These are phyloP conservation scores for Camelina laxa DNA, from an alignment of 345 rosid genomes.

Conservation along the genomic window DNA sequence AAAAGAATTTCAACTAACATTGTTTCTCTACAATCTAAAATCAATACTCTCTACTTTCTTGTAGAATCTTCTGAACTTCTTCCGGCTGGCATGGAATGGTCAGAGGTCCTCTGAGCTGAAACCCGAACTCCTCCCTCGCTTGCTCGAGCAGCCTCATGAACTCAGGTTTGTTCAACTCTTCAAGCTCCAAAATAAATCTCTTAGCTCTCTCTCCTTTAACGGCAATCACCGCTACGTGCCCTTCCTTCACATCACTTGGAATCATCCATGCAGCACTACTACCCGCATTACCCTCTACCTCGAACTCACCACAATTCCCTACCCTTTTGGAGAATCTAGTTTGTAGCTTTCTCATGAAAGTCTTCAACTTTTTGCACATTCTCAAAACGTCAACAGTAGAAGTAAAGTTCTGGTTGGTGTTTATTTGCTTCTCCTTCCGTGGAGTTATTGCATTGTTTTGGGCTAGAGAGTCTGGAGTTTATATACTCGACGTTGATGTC, in stretches of 20 bases:
- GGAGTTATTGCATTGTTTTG: slow-evolving; percentile 10
- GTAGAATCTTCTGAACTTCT: slow-evolving; percentile 52
- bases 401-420: not conserved
- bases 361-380: slow-evolving; percentile 41
- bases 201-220: slow-evolving; percentile 50
- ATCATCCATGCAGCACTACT: slow-evolving; percentile 17
- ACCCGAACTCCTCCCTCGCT: slow-evolving; percentile 63
- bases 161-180: slow-evolving; percentile 50
- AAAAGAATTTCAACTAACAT: slow-evolving; percentile 19
- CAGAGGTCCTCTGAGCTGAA: slow-evolving; percentile 52
- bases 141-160: slow-evolving; percentile 55
- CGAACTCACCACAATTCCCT: slow-evolving; percentile 24
- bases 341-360: slow-evolving; percentile 35
- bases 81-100: slow-evolving; percentile 65
- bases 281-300: slow-evolving; percentile 34
- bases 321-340: slow-evolving; percentile 38
- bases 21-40: slow-evolving; percentile 1
- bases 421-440: slow-evolving; percentile 13
- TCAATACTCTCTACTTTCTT: slow-evolving; percentile 33
- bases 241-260: slow-evolving; percentile 48
- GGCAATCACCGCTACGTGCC: slow-evolving; percentile 58
- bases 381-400: slow-evolving; percentile 10
- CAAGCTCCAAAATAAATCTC: slow-evolving; percentile 61
- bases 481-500: slow-evolving; percentile 8
- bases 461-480: slow-evolving; percentile 10